Base-by-base conservation (phyloP, 495 filamentous ascomycete species). In the Aspergillus saccharolyticus region DNA sequence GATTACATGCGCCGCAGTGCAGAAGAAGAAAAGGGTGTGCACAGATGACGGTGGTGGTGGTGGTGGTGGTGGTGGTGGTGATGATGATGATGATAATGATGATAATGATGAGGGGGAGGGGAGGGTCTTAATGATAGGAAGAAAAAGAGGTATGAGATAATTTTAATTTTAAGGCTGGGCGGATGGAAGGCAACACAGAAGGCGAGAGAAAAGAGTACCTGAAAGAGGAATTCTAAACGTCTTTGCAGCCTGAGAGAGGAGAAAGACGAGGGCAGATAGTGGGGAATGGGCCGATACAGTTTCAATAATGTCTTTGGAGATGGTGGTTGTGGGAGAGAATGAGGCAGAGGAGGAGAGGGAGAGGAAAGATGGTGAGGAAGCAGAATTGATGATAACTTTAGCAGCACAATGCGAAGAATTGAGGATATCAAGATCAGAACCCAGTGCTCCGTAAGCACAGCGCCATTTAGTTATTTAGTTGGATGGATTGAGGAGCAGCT, bases 261-360 rank as follows among this genome's bases (percentile, higher is more conserved):
- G 16, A 20, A 51, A 30, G 44, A 53, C 33, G 43, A 48, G 33
- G 25, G 47, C 56, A 55, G 44, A 59, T 44, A 56, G 57, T 25
- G 24, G 28, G 51, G 12, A 56, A 45, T 19, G 50, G 33, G 53
- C 33, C 33, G 33, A 39, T 39, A 39, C 33, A 39, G 33, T 39
- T 39, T 39, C 33, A 39, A 39, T 39, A 39, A 39, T 39, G 33
- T 39, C 33, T 30, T 30, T 30, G 4, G n/a, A 50, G 49, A 48
- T 21, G 47, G 24, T 15, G 33, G 53, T 48, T 18, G 20, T 91
- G 68, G 88, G 89, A 61, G 84, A 90, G 61, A 86, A 90, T 64
- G 70, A 68, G 17, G 87, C 91, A 54, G 90, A 87, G 88, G 74
- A 86, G 83, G 15, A 76, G 83, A 70, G 73, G 80, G 56, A 87